A percentile compares a stretch with the other conserved stretches of the same genome.
Conservation (phyloP, 257 asterid species). For the Euphrasia confusa region DNA sequence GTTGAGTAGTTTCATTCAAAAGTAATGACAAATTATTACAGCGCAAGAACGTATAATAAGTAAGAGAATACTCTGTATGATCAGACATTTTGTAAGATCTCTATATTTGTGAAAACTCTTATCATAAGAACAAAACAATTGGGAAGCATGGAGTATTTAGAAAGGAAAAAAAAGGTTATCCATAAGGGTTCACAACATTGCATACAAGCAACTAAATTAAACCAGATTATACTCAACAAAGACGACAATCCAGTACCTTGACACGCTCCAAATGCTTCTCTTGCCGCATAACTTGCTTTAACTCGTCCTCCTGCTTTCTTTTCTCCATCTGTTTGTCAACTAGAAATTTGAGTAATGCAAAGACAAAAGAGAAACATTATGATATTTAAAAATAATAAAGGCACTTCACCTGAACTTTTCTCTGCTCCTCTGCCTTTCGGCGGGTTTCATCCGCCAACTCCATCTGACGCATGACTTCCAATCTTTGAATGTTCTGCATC, state of each 20-base stretch:
- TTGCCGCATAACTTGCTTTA: conserved; percentile 87
- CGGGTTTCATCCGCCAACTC: conserved; percentile 84
- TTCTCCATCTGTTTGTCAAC: conserved; percentile 63
- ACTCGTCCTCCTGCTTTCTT: conserved; percentile 92
- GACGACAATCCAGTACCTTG: conserved; percentile 49
- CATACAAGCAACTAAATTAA: neutral
- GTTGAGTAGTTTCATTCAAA: neutral
- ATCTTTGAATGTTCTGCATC: conserved; percentile 65
- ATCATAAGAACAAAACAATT: no score
- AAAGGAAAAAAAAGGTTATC: neutral
- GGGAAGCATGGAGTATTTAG: no score
- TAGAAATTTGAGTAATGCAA: conserved; percentile 23
- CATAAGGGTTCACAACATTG: conserved; percentile 2
- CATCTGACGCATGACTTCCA: conserved; percentile 84
- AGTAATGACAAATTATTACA: neutral
- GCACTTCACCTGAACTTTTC: conserved; percentile 64
- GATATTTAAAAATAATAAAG: conserved; percentile 6
- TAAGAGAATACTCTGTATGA: no score
- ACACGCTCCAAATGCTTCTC: conserved; percentile 81
- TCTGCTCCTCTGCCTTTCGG: conserved; percentile 85
- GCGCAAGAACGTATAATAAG: neutral
- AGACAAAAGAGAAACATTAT: neutral
- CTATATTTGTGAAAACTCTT: neutral
- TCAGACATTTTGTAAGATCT: neutral
- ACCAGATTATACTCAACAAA: conserved; percentile 8